A percentile compares a stretch with the other conserved stretches of the same genome.
These are phyloP conservation scores for Astrocystis sublimbata DNA, from an alignment of 495 filamentous ascomycete species.

Conservation along the genomic window DNA sequence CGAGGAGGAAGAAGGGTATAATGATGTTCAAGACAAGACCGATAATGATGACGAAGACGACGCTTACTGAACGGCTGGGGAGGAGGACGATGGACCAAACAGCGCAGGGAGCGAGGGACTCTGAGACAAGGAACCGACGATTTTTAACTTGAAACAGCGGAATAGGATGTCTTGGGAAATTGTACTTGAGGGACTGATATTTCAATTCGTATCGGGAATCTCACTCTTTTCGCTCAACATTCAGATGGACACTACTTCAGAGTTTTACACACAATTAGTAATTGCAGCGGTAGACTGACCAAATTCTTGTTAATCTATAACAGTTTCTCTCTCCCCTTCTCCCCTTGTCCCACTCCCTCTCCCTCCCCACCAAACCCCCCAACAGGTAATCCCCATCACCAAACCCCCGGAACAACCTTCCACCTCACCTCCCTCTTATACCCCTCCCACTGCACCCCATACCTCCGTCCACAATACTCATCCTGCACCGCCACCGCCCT, in stretches of 20 bases:
- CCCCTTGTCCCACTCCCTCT: too few species aligned
- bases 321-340: too few species aligned
- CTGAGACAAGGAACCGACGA: background rate
- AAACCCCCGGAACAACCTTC: conserved; percentile 47
- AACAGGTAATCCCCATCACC: too few species aligned
- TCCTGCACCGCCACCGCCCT: conserved; percentile 52
- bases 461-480: conserved; percentile 50
- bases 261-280: too few species aligned
- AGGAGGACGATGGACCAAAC: background rate
- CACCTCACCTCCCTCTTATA: conserved; percentile 49
- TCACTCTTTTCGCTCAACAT: background rate
- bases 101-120: background rate
- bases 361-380: too few species aligned
- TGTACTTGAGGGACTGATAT: too few species aligned
- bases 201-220: background rate
- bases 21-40: too few species aligned
- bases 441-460: conserved; percentile 45
- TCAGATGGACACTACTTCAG: background rate
- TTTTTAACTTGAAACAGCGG: background rate
- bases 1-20: too few species aligned
- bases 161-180: background rate
- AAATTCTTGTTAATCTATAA: too few species aligned
- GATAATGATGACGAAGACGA: background rate
- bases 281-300: too few species aligned
- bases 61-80: background rate